Conservation (phyloP, 2,329 filamentous ascomycete genomes). For the Paradendryphiella salina region DNA sequence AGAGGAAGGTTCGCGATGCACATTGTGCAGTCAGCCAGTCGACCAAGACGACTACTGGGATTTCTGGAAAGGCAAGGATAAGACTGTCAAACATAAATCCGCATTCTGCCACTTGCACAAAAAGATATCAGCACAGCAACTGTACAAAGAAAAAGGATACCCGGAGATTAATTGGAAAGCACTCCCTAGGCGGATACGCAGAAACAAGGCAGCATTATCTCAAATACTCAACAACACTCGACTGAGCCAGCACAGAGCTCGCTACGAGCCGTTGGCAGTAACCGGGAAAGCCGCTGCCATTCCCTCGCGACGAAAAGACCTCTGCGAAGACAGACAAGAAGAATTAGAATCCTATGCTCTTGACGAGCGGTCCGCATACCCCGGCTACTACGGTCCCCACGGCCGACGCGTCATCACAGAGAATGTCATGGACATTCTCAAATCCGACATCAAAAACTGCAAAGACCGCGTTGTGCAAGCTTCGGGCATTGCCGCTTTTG, state of each 20-base stretch:
- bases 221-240: constrained; percentile 60
- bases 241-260: constrained; percentile 18
- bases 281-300: constrained; percentile 34
- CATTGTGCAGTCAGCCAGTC: constrained; percentile 67
- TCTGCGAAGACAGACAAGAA: constrained; percentile 44
- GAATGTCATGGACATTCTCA: constrained; percentile 32
- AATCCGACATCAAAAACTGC: constrained; percentile 31
- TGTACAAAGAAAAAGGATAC: constrained; percentile 62
- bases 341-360: constrained; percentile 30
- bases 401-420: constrained; percentile 72
- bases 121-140: constrained; percentile 37
- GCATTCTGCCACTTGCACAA: constrained; percentile 45
- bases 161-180: constrained; percentile 70
- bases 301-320: constrained; percentile 49
- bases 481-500: constrained; percentile 39
- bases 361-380: constrained; percentile 25
- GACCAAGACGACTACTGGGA: constrained; percentile 58
- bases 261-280: constrained; percentile 29
- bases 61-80: constrained; percentile 33
- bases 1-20: constrained; percentile 53
- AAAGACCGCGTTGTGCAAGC: constrained; percentile 39
- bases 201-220: constrained; percentile 60
- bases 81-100: constrained; percentile 57
- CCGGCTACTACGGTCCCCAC: constrained; percentile 79
- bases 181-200: constrained; percentile 62